phyloP scores from a whole-genome alignment of 352 stramenopile genomes.

The Globisporangium paddicum region DNA sequence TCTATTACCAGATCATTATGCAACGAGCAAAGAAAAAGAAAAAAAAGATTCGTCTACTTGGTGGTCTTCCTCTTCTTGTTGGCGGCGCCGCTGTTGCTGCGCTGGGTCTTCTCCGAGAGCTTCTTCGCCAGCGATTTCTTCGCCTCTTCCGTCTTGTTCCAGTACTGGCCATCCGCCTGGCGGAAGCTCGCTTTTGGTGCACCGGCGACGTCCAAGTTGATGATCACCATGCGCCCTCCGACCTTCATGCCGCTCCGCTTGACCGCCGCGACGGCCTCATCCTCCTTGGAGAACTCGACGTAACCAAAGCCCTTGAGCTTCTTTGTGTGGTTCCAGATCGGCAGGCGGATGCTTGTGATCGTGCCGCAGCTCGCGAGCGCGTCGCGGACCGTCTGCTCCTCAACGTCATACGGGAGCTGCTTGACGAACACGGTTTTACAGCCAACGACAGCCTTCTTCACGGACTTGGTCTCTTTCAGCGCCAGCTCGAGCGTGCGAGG shows the following conservation, averaged over 20 bases:
- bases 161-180: constrained; percentile 78
- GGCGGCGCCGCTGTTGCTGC: constrained; percentile 9
- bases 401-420: constrained; percentile 92
- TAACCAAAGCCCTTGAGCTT: constrained; percentile 97
- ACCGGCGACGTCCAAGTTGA: constrained; percentile 91
- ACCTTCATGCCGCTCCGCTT: constrained; percentile 86
- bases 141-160: constrained; percentile 83
- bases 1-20: constrained; percentile 8
- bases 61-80: constrained; percentile 47
- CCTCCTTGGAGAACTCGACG: constrained; percentile 81
- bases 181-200: constrained; percentile 92
- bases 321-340: constrained; percentile 91
- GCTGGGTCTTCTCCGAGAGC: constrained; percentile 57
- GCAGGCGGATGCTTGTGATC: constrained; percentile 91
- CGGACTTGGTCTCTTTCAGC: constrained; percentile 58
- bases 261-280: constrained; percentile 60
- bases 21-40: not conserved
- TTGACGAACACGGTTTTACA: constrained; percentile 94
- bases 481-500: constrained; percentile 67
- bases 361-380: constrained; percentile 85
- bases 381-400: constrained; percentile 79
- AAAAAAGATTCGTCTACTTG: constrained; percentile 5
- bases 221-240: constrained; percentile 83
- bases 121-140: constrained; percentile 81
- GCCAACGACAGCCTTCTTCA: constrained; percentile 65